phyloP scores from a whole-genome alignment of 768 basidiomycete species.

The Panaeolus papilionaceus region DNA sequence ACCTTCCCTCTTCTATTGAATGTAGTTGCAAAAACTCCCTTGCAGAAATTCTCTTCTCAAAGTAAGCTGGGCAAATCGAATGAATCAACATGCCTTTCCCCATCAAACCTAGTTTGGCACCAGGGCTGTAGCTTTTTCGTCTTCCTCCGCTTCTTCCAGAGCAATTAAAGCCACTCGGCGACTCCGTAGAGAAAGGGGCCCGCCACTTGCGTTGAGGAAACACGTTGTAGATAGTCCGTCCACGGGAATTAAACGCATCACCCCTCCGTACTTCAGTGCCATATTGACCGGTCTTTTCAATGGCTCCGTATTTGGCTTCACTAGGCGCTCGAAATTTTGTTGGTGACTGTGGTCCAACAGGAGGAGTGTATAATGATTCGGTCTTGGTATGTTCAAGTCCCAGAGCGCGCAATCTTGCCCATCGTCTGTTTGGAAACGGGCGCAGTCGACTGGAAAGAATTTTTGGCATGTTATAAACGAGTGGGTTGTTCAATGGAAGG shows the following conservation, averaged over 20 bases:
- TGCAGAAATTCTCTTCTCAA: background rate
- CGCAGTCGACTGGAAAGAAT: background rate
- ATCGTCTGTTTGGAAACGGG: background rate
- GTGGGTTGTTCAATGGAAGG: background rate
- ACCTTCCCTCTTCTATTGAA: background rate
- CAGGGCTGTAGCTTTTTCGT: background rate
- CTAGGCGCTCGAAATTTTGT: background rate
- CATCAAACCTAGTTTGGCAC: constrained; percentile 8
- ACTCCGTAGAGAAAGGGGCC: constrained; percentile 11
- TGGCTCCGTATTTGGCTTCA: background rate
- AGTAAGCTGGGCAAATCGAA: constrained; percentile 10
- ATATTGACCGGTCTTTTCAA: constrained; percentile 1
- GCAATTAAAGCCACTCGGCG: constrained; percentile 2
- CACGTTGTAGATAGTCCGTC: constrained; percentile 19
- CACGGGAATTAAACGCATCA: constrained; percentile 18
- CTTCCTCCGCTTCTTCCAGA: constrained; percentile 1
- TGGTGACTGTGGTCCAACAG: background rate
- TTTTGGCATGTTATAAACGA: constrained; percentile 2
- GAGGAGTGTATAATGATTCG: background rate
- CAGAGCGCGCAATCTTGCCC: background rate
- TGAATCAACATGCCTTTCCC: background rate
- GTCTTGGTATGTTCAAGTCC: background rate
- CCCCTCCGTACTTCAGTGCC: background rate
- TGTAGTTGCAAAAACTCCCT: background rate
- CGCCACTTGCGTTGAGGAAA: background rate